A percentile compares a stretch with the other conserved stretches of the same genome.
Conservation (phyloP, 495 filamentous ascomycete species). For the Xylaria nigripes region DNA sequence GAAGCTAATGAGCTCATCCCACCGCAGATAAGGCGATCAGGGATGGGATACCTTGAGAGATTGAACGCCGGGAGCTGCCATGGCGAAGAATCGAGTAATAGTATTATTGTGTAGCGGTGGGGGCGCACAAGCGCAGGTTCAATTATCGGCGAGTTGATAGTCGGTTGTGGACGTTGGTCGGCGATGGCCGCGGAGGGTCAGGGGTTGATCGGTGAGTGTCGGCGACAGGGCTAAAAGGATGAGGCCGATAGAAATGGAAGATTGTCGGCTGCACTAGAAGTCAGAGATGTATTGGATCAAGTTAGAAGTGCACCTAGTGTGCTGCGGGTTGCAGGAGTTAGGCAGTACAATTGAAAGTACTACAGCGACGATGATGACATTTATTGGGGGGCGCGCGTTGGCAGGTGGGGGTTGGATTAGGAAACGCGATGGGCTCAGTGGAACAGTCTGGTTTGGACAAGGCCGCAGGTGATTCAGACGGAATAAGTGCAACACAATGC, state of each 20-base stretch:
- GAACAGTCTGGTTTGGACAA: background rate
- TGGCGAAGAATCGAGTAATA: constrained; percentile 19
- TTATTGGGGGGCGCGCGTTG: constrained; percentile 1
- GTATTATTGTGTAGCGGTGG: constrained; percentile 3
- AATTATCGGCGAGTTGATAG: constrained; percentile 1
- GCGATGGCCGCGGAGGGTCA: constrained; percentile 6
- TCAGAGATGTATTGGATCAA: constrained; percentile 35
- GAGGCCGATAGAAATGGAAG: constrained; percentile 5
- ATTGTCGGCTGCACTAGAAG: constrained; percentile 27
- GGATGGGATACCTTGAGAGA: constrained; percentile 48
- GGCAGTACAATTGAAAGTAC: constrained; percentile 6
- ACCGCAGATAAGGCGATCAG: background rate
- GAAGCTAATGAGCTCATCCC: constrained; percentile 2
- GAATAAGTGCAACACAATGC: background rate
- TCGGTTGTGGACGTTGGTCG: constrained; percentile 6
- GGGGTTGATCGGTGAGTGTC: constrained; percentile 2
- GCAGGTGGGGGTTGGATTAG: background rate
- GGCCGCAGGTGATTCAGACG: background rate
- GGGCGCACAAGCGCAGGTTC: background rate
- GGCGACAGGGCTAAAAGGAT: constrained; percentile 10
- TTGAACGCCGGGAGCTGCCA: constrained; percentile 47
- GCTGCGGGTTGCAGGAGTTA: constrained; percentile 34
- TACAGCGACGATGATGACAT: constrained; percentile 4
- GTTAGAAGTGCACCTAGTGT: constrained; percentile 27
- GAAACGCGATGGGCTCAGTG: constrained; percentile 5